Evolutionary conservation across 2,329 filamentous ascomycete species (phyloP).

Genomic region (Microdochium nivale): DNA sequence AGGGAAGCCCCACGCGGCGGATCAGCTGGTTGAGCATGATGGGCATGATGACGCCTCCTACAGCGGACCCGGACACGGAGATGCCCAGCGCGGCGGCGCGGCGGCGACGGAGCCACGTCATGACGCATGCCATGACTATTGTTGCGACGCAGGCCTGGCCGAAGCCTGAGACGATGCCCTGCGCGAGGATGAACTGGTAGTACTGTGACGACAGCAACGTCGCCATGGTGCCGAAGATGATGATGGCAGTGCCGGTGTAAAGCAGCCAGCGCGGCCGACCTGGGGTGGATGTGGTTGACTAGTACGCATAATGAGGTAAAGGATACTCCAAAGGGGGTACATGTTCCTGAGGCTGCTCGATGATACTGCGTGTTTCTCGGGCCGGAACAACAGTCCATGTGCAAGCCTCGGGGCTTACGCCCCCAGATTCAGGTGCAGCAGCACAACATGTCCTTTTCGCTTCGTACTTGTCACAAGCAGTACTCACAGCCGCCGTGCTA

Average conservation of each 20-base stretch:
- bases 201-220: conserved; percentile 34
- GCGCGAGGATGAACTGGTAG: conserved; percentile 32
- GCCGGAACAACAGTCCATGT: no score
- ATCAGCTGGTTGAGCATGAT: conserved; percentile 31
- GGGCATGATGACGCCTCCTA: conserved; percentile 38
- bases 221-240: conserved; percentile 55
- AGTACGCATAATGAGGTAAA: neutral
- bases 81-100: conserved; percentile 48
- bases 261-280: conserved; percentile 42
- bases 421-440: neutral
- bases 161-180: conserved; percentile 22
- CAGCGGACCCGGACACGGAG: conserved; percentile 42
- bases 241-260: conserved; percentile 38
- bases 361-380: no score
- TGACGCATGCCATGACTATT: conserved; percentile 22
- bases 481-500: conserved; percentile 32
- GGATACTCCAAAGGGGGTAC: no score
- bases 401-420: no score
- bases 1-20: conserved; percentile 25
- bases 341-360: no score
- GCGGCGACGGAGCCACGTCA: conserved; percentile 37
- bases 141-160: conserved; percentile 27
- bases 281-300: conserved; percentile 4
- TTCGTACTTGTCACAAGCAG: no score
- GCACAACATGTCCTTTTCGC: no score